Percentiles rank a stretch among this genome's conserved stretches.
Conservation (phyloP, 1,284 basidiomycete genomes). For the Cronartium ribicola region DNA sequence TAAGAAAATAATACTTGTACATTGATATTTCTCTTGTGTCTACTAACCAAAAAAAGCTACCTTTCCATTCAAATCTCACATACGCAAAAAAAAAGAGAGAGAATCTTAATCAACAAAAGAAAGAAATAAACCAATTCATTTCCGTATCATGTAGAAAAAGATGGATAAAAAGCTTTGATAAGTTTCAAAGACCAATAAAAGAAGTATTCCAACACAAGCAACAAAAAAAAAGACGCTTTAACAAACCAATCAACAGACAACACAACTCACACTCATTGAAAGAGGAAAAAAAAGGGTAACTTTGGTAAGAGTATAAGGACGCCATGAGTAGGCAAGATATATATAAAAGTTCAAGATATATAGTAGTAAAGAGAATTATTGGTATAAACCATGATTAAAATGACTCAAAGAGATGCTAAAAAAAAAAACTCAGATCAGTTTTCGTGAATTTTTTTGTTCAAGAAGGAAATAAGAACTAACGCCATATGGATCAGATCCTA, state of each 20-base stretch:
- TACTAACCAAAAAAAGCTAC: neutral
- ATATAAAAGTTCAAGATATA: neutral
- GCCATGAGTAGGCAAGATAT: too few species aligned
- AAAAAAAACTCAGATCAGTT: neutral
- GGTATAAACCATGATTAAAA: neutral
- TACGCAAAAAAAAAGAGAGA: neutral
- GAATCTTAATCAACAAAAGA: neutral
- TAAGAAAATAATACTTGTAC: too few species aligned
- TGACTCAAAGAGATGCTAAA: constrained; percentile 21
- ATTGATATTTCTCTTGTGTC: too few species aligned
- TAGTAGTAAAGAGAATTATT: neutral
- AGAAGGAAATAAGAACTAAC: neutral
- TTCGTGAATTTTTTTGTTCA: neutral
- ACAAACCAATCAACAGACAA: neutral
- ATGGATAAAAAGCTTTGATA: neutral
- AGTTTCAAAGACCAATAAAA: neutral
- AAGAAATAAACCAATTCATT: neutral
- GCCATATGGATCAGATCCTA: constrained; percentile 8
- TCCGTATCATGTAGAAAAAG: neutral
- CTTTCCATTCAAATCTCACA: neutral
- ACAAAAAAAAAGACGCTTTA: neutral
- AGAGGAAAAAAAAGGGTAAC: neutral
- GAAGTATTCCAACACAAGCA: neutral
- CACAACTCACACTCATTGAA: neutral
- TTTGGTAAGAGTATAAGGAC: neutral